Base-by-base conservation (phyloP, 805 yeast species). In the Suhomyces sp. region DNA sequence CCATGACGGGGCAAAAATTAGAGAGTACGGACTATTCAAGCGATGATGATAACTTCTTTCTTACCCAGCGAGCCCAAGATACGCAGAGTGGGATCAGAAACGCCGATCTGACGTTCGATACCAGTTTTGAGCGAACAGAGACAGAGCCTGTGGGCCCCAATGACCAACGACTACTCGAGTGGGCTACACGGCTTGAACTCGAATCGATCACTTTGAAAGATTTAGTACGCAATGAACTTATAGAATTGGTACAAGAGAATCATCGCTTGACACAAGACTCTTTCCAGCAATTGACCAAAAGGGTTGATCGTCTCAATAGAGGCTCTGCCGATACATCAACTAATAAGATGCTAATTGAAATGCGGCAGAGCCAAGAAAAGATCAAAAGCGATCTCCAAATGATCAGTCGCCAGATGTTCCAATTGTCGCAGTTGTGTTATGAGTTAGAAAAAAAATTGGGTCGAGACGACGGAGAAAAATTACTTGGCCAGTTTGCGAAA, bases 141-240 rank as follows among this genome's bases (percentile, higher is more conserved):
- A 17, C 5, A 13, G 35, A 44, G 35, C 23, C 15, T 3, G n/a
- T 8, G 26, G 19, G n/a, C 13, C 27, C 29, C 22, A 42, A 15
- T 13, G 27, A 29, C 8, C 17, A 23, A 13, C 31, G 55, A 24
- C 47, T 70, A 19, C 51, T 63, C 1, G 52, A 49, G 12, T 67
- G 73, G 72, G 74, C 74, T 5, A 61, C 71, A 2, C 58, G 64
- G 44, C 54, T 70, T 19, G 73, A 69, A 49, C 50, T 68, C 9
- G 73, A 70, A 50, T 62, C 69, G 1, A 51, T 67, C 12, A 60
- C 67, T 8, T 55, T 70, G 33, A 65, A 66, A 47, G 60, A 61
- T 10, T 38, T 53, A 33, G 15, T 49, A 3, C 51, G 35, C 15
- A 46, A 42, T 13, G 46, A 48, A 13, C n/a, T 48, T 2, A 36